phyloP scores from a whole-genome alignment of 805 yeast genomes.

The Candida loeiensis region DNA sequence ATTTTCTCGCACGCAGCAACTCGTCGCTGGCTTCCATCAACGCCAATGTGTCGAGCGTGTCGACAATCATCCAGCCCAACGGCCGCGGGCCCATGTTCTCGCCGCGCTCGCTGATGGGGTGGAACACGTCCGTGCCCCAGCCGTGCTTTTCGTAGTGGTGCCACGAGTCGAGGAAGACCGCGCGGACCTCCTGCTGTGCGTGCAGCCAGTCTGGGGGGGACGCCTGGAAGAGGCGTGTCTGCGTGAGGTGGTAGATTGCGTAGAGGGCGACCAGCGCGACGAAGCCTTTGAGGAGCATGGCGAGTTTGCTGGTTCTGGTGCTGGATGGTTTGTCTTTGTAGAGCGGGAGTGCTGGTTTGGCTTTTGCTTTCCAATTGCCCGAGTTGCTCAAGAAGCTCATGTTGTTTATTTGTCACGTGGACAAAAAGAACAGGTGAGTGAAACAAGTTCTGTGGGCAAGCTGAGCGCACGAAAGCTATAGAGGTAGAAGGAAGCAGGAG shows the following conservation, averaged over 20 bases:
- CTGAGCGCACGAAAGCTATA: too few relatives aligned
- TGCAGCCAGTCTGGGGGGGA: conserved; percentile 37
- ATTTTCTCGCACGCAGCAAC: conserved; percentile 57
- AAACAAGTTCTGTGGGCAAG: not conserved
- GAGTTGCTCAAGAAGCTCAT: conserved; percentile 13
- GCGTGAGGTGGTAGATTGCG: conserved; percentile 26
- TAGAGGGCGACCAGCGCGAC: conserved; percentile 41
- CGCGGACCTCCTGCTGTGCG: conserved; percentile 55
- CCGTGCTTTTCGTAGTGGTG: conserved; percentile 67
- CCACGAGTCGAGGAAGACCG: conserved; percentile 77
- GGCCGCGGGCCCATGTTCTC: conserved; percentile 78
- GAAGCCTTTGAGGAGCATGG: conserved; percentile 44
- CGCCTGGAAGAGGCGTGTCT: conserved; percentile 3
- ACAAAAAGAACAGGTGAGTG: not conserved
- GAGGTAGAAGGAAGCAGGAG: too few relatives aligned
- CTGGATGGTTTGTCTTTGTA: conserved; percentile 32
- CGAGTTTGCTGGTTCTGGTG: conserved; percentile 12
- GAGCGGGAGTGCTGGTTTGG: conserved; percentile 23
- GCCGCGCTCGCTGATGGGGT: conserved; percentile 60
- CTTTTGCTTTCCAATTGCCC: conserved; percentile 19
- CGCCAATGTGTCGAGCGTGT: conserved; percentile 76
- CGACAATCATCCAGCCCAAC: conserved; percentile 91
- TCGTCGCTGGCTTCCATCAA: conserved; percentile 70
- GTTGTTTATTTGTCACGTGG: not conserved
- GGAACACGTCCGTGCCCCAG: conserved; percentile 81